Evolutionary conservation across 768 basidiomycete genomes (phyloP).

Genomic region (Lentinus tigrinus): DNA sequence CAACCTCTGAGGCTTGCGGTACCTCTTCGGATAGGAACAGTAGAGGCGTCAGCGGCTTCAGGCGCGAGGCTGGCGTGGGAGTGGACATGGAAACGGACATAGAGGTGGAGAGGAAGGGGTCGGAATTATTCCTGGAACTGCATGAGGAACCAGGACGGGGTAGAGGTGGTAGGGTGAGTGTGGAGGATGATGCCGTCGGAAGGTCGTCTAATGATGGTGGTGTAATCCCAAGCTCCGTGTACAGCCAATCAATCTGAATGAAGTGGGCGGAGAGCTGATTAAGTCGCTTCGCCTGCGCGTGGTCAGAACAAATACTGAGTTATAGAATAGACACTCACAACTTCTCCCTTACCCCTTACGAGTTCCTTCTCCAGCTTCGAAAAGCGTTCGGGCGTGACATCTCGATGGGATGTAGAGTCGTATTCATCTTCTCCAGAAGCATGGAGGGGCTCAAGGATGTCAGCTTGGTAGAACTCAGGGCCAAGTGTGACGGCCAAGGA

Average conservation of each 20-base stretch:
- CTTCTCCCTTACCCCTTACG: constrained; percentile 81
- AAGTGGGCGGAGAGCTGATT: constrained; percentile 61
- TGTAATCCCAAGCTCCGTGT: constrained; percentile 76
- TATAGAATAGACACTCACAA: constrained; percentile 48
- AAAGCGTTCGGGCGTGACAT: constrained; percentile 82
- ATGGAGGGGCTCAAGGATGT: constrained; percentile 49
- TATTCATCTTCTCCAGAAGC: constrained; percentile 44
- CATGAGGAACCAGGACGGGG: constrained; percentile 32
- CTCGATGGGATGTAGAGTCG: constrained; percentile 45
- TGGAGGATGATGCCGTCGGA: constrained; percentile 34
- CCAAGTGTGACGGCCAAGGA: constrained; percentile 61
- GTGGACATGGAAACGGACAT: constrained; percentile 31
- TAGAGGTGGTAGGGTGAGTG: constrained; percentile 26
- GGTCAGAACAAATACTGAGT: background rate
- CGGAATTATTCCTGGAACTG: constrained; percentile 26
- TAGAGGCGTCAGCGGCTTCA: constrained; percentile 37
- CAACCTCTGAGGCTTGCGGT: constrained; percentile 31
- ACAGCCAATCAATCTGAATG: constrained; percentile 78
- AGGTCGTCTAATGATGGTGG: constrained; percentile 56
- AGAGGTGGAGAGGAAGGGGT: constrained; percentile 37
- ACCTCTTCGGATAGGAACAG: constrained; percentile 25
- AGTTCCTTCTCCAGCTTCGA: constrained; percentile 81
- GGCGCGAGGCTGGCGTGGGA: constrained; percentile 33
- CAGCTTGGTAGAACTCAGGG: constrained; percentile 52
- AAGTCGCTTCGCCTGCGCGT: constrained; percentile 60